Conservation (phyloP, 305 asterid species). For the Solanum aculeatissimum region DNA sequence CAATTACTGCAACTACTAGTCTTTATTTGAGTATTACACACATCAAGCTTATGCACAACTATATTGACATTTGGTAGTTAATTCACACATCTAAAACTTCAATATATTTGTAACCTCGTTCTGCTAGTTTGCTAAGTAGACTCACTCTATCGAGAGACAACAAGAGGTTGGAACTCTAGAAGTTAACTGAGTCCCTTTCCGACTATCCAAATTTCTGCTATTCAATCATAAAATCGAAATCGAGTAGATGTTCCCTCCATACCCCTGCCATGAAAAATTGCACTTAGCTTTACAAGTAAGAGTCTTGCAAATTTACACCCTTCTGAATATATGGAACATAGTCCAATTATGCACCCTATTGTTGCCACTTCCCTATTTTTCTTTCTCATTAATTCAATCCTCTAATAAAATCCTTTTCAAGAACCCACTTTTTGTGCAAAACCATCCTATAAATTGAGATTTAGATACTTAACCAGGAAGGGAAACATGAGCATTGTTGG, state of each 20-base stretch:
- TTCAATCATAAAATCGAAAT: neutral
- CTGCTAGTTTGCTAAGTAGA: no score
- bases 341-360: conserved; percentile 21
- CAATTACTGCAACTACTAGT: no score
- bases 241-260: conserved; percentile 1
- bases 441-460: no score
- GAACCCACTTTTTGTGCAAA: neutral
- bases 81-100: no score
- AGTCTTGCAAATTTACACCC: conserved; percentile 13
- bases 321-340: conserved; percentile 10
- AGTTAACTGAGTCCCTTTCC: no score
- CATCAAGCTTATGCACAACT: no score
- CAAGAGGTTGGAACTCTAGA: no score
- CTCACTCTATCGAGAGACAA: no score
- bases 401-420: neutral
- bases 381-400: neutral
- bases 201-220: no score
- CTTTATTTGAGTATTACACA: no score
- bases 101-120: no score
- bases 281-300: conserved; percentile 12
- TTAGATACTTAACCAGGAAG: conserved; percentile 10
- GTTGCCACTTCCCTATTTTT: conserved; percentile 10
- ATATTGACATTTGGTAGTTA: no score
- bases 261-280: conserved; percentile 3
- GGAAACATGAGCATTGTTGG: neutral